Evolutionary conservation across 108 stramenopile species (phyloP), one percentile per base, ranked within the genome.

Genomic region (Discostella pseudostelligera): DNA sequence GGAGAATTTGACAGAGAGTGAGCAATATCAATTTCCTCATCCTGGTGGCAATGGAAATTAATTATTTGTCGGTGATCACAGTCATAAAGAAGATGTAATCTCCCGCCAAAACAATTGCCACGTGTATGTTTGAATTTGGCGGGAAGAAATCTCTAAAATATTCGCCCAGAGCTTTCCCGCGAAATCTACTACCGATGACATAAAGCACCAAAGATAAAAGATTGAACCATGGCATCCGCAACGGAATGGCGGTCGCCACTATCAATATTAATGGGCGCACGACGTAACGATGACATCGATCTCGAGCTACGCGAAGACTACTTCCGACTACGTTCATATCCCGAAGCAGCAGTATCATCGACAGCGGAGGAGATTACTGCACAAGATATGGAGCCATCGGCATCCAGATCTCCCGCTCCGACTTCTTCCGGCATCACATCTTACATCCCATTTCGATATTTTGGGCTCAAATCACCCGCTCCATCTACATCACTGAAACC

Each of bases 261-360:
- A 17, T 74, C 72, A 21, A 74, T 74, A 16, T 35, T 74, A 21
- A 66, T 65, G 43, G 72, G 72, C 10, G 72, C 72, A 25, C 49
- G 51, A 8, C 64, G 65, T 14, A 66, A 74, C 44, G 65, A 66
- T 26, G 65, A 74, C 43, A 57, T 49, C 25, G 64, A 73, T 36
- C 50, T 73, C 22, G 61, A 65, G 28, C 49, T 73, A 4, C 64
- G 64, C 1, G 56, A 60, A 36, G 72, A 73, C 45, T 19, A 53
- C 39, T 29, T 25, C 42, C 59, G 43, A 19, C 21, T 4, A 9
- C 42, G 44, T 45, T 21, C 35, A 56, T 2, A 28, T 11, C 22
- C 14, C 35, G n/a, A 3, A 0, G 36, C 53, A 19, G 21, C 58
- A n/a, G 39, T 39, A 40, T 21, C 58, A 25, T 24, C 0, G 13